A percentile compares a stretch with the other conserved stretches of the same genome.
phyloP scores from a whole-genome alignment of 202 grass and related monocot species.

The Eragrostis tef region DNA sequence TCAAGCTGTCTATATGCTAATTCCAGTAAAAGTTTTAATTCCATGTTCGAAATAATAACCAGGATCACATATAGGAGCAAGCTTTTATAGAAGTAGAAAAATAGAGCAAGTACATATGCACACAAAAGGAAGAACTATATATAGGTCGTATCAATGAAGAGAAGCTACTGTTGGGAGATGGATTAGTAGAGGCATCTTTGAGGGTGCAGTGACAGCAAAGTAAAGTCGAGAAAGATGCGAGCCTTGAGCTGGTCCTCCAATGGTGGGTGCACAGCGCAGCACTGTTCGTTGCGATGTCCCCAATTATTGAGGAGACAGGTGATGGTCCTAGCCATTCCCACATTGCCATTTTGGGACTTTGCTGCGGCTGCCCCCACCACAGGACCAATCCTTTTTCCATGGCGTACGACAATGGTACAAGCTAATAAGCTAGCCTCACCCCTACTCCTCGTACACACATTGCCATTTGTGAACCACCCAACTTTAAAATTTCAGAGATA shows the following conservation, averaged over 20 bases:
- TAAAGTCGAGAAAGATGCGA: background rate
- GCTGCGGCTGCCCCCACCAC: background rate
- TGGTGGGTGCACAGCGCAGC: background rate
- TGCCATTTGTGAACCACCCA: background rate
- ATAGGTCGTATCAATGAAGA: background rate
- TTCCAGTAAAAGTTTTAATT: no score
- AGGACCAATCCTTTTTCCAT: background rate
- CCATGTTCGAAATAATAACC: no score
- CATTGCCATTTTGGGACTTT: slow-evolving; percentile 17
- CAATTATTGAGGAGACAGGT: slow-evolving; percentile 16
- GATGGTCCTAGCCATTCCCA: slow-evolving; percentile 1
- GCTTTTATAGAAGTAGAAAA: no score
- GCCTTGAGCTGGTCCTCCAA: no score
- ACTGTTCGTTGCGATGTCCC: background rate
- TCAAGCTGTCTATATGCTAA: no score
- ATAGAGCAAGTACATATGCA: no score
- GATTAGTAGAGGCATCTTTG: background rate
- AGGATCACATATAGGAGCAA: no score
- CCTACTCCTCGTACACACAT: background rate
- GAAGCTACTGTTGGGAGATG: no score
- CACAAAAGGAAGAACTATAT: no score
- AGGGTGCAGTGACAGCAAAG: background rate
- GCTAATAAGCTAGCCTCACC: background rate
- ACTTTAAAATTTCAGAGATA: background rate
- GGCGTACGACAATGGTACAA: background rate